A percentile compares a stretch with the other conserved stretches of the same genome.
These are phyloP conservation scores for Pisolithus tinctorius DNA, from an alignment of 768 basidiomycete genomes.

Conservation along the genomic window DNA sequence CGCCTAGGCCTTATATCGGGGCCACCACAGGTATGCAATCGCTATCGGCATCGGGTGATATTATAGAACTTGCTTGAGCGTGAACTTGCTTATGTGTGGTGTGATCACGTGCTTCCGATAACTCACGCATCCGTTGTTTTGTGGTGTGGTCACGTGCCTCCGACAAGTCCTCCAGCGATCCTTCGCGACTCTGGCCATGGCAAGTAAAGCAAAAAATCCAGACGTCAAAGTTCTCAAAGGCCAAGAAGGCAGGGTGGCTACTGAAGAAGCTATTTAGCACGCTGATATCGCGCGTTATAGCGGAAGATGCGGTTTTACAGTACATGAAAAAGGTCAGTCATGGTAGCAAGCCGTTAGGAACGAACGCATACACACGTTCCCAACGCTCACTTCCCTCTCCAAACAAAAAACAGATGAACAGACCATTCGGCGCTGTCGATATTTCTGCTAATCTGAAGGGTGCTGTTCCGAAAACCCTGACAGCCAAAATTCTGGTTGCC, in stretches of 20 bases:
- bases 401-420: conserved; percentile 61
- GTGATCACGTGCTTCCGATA: too few species aligned
- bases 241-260: conserved; percentile 47
- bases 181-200: conserved; percentile 9
- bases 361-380: conserved; percentile 3
- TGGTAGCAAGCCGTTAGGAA: not conserved
- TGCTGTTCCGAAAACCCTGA: conserved; percentile 74
- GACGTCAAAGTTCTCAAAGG: conserved; percentile 66
- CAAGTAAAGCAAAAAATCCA: conserved; percentile 44
- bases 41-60: too few species aligned
- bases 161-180: too few species aligned
- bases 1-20: too few species aligned
- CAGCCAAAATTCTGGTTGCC: conserved; percentile 75
- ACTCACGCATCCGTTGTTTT: too few species aligned
- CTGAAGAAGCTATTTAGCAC: not conserved
- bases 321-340: conserved; percentile 64
- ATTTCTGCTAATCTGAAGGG: conserved; percentile 89
- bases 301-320: conserved; percentile 68
- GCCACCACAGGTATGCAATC: too few species aligned
- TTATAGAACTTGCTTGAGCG: too few species aligned
- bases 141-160: too few species aligned
- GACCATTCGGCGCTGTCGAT: conserved; percentile 91
- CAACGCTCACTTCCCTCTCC: not conserved
- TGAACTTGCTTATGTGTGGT: too few species aligned
- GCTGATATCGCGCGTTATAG: conserved; percentile 26